Percentiles rank a stretch among this genome's conserved stretches.
These are phyloP conservation scores for Cryptosporidium sp. DNA, from an alignment of 169 alveolate genomes.

Conservation along the genomic window DNA sequence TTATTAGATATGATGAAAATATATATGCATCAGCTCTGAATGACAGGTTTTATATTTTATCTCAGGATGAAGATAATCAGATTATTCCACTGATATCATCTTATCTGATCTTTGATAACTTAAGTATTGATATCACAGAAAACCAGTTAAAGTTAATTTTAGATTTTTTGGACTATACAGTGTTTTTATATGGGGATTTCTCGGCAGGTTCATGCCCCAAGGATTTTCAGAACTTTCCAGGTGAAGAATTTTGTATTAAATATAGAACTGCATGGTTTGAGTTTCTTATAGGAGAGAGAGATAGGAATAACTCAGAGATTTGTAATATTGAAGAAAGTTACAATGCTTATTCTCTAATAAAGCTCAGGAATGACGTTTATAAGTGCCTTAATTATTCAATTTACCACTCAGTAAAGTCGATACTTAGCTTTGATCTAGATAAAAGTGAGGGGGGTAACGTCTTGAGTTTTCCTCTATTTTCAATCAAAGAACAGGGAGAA, in stretches of 20 bases:
- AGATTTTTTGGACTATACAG: constrained; percentile 43
- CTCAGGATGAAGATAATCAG: constrained; percentile 41
- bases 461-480: neutral
- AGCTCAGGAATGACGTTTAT: constrained; percentile 65
- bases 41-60: constrained; percentile 32
- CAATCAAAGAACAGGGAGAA: neutral
- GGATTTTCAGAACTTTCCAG: constrained; percentile 51
- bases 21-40: constrained; percentile 60
- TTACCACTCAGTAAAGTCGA: constrained; percentile 18
- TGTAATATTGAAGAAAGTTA: constrained; percentile 53
- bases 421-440: neutral
- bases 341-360: constrained; percentile 53
- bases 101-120: constrained; percentile 45
- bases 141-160: constrained; percentile 14
- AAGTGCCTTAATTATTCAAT: constrained; percentile 51
- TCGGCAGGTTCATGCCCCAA: constrained; percentile 60
- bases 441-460: neutral
- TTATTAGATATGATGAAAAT: constrained; percentile 46
- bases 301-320: neutral
- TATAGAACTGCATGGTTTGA: constrained; percentile 65
- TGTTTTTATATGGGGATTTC: constrained; percentile 64
- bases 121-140: constrained; percentile 20
- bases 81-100: constrained; percentile 52
- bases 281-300: constrained; percentile 40
- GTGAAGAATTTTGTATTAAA: neutral